Conservation (phyloP, 2,329 filamentous ascomycete species). For the Epichloe typhina region DNA sequence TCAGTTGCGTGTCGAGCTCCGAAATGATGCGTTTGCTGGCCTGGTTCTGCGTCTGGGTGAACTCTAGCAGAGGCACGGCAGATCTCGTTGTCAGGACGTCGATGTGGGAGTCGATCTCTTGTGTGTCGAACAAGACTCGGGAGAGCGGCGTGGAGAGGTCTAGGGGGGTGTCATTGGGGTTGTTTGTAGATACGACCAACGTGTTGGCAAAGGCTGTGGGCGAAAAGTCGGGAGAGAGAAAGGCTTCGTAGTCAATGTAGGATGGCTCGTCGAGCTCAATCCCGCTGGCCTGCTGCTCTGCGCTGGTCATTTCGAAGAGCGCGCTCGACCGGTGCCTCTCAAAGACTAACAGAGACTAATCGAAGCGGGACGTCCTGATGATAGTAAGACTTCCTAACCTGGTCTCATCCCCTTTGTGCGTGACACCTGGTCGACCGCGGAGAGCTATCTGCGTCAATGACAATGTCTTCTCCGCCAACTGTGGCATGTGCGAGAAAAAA, state of each 20-base stretch:
- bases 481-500: background rate
- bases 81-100: slow-evolving; percentile 76
- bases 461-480: background rate
- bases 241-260: slow-evolving; percentile 93
- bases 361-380: too few relatives aligned
- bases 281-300: background rate
- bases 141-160: slow-evolving; percentile 92
- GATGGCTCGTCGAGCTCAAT: slow-evolving; percentile 46
- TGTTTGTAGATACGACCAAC: slow-evolving; percentile 82
- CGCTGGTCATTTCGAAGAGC: background rate
- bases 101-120: slow-evolving; percentile 94
- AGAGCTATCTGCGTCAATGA: too few relatives aligned
- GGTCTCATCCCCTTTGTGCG: too few relatives aligned
- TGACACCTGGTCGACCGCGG: too few relatives aligned
- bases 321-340: too few relatives aligned
- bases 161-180: slow-evolving; percentile 70
- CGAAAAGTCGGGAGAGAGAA: slow-evolving; percentile 73
- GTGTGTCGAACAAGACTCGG: slow-evolving; percentile 86
- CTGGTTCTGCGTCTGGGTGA: slow-evolving; percentile 62
- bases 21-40: slow-evolving; percentile 60
- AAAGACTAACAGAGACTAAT: too few relatives aligned
- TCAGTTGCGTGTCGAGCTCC: slow-evolving; percentile 69
- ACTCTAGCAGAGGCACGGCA: slow-evolving; percentile 64
- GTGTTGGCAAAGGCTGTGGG: slow-evolving; percentile 75
- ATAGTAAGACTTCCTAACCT: too few relatives aligned